Evolutionary conservation across 805 yeast genomes (phyloP).

Genomic region (Metschnikowia lachancei): DNA sequence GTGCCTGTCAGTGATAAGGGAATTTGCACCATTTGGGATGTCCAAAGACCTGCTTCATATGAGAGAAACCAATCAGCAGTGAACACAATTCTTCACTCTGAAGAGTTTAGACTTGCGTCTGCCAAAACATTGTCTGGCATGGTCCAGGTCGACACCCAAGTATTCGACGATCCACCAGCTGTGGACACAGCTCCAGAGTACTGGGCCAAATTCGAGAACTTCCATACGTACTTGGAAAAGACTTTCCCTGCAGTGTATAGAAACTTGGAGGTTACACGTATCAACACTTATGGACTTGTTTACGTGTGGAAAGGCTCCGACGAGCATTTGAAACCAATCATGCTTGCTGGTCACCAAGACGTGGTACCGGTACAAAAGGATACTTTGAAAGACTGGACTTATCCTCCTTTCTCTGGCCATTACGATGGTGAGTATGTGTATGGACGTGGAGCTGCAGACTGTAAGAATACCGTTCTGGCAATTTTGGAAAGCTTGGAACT

Average conservation of each 20-base stretch:
- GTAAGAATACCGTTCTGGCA: constrained; percentile 20
- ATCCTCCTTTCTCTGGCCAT: constrained; percentile 38
- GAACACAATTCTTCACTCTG: constrained; percentile 13
- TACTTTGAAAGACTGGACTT: constrained; percentile 38
- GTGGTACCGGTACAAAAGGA: constrained; percentile 43
- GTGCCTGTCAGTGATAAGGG: constrained; percentile 18
- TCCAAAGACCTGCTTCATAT: constrained; percentile 26
- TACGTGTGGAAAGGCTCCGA: constrained; percentile 38
- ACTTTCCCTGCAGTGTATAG: constrained; percentile 35
- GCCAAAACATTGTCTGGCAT: constrained; percentile 16
- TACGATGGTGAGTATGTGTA: constrained; percentile 27
- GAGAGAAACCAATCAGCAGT: constrained; percentile 32
- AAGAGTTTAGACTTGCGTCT: constrained; percentile 10
- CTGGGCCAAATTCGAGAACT: constrained; percentile 22
- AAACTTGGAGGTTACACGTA: constrained; percentile 31
- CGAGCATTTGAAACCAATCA: constrained; percentile 31
- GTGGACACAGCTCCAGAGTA: constrained; percentile 19
- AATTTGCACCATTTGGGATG: constrained; percentile 17
- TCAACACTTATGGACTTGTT: constrained; percentile 38
- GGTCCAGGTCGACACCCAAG: constrained; percentile 20
- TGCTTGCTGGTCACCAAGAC: constrained; percentile 41
- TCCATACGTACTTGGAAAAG: constrained; percentile 31
- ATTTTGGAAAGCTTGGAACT: constrained; percentile 20
- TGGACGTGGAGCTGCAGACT: constrained; percentile 23
- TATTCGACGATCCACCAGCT: constrained; percentile 19